Evolutionary conservation across 345 rosid genomes (phyloP).

Genomic region (Moricandia arvensis): DNA sequence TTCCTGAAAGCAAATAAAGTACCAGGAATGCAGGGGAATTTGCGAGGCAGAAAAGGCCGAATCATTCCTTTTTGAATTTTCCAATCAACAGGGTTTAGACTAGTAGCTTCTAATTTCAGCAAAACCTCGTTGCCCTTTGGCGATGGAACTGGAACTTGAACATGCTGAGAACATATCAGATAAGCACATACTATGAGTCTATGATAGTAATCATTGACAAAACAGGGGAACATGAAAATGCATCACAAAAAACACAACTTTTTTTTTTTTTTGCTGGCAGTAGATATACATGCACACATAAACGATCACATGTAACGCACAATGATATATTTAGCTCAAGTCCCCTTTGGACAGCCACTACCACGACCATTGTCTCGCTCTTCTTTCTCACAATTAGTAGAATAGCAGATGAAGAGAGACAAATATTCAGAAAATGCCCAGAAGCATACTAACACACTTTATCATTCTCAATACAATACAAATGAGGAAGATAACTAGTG

Average conservation of each 20-base stretch:
- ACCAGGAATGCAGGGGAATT: constrained; percentile 77
- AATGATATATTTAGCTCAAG: neutral
- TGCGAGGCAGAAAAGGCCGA: constrained; percentile 62
- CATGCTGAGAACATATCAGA: constrained; percentile 48
- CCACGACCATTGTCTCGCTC: neutral
- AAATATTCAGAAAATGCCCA: too few relatives aligned
- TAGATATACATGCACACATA: neutral
- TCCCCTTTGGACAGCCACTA: neutral
- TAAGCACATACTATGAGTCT: neutral
- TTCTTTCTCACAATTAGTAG: neutral
- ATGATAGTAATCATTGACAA: neutral
- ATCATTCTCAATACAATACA: too few relatives aligned
- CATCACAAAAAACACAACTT: neutral
- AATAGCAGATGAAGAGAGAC: too few relatives aligned
- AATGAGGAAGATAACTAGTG: too few relatives aligned
- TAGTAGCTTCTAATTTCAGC: constrained; percentile 59
- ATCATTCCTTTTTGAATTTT: constrained; percentile 65
- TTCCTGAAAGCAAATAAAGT: neutral
- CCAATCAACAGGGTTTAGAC: constrained; percentile 70
- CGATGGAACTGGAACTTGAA: constrained; percentile 51
- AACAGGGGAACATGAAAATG: neutral
- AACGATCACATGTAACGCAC: neutral
- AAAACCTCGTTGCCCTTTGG: constrained; percentile 57
- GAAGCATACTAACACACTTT: too few relatives aligned
- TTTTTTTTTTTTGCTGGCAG: too few relatives aligned